phyloP scores from a whole-genome alignment of 2,329 filamentous ascomycete species.

The Talaromyces piceae region DNA sequence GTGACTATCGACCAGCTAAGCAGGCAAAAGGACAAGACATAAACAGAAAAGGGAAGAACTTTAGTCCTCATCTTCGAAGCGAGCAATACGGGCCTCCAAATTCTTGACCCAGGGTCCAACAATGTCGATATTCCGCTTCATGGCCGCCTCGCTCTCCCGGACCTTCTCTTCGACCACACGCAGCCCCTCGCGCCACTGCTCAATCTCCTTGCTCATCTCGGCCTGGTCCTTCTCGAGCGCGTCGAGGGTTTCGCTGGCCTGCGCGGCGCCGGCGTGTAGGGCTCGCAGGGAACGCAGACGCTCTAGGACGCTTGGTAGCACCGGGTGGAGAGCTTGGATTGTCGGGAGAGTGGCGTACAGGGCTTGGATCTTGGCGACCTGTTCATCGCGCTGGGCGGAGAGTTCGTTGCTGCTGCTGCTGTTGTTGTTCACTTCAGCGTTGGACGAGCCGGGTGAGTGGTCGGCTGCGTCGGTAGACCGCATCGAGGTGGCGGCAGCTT shows the following conservation, averaged over 20 bases:
- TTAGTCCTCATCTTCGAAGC: constrained; percentile 34
- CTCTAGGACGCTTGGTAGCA: constrained; percentile 78
- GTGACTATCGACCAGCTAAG: no score
- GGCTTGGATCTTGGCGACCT: constrained; percentile 80
- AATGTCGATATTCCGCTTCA: constrained; percentile 73
- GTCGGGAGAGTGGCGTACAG: constrained; percentile 83
- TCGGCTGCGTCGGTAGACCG: constrained; percentile 17
- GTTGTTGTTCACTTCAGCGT: constrained; percentile 45
- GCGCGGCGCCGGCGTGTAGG: constrained; percentile 80
- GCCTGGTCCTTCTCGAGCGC: constrained; percentile 70
- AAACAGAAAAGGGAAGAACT: no score
- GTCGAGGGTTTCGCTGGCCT: constrained; percentile 68
- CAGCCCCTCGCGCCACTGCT: constrained; percentile 76
- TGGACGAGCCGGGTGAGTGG: constrained; percentile 20
- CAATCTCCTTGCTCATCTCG: constrained; percentile 76
- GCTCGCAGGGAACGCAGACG: constrained; percentile 73
- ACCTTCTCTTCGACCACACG: constrained; percentile 71
- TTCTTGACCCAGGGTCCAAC: constrained; percentile 85
- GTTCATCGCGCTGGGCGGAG: constrained; percentile 49
- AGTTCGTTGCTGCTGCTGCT: constrained; percentile 31
- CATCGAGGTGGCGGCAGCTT: constrained; percentile 23
- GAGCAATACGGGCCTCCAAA: constrained; percentile 67
- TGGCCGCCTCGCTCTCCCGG: constrained; percentile 58
- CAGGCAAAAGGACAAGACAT: no score
- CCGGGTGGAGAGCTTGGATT: constrained; percentile 76